phyloP scores from a whole-genome alignment of 1,284 basidiomycete species.

The Tranzscheliella williamsii region DNA sequence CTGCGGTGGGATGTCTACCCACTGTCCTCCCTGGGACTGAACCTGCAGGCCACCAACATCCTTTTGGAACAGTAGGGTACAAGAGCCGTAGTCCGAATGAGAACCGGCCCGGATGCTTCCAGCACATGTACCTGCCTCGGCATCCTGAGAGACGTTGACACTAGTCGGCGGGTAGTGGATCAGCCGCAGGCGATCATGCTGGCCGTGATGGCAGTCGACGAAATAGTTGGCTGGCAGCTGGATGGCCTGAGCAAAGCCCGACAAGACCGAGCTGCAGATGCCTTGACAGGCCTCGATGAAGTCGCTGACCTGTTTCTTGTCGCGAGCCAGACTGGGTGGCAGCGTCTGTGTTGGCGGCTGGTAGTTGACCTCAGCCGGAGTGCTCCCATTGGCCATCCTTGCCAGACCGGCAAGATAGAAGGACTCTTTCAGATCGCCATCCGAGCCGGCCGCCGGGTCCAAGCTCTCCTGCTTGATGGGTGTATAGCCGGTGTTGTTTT shows the following conservation, averaged over 20 bases:
- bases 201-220: constrained; percentile 24
- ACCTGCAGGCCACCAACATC: constrained; percentile 82
- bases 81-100: constrained; percentile 73
- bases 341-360: constrained; percentile 24
- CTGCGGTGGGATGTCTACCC: constrained; percentile 75
- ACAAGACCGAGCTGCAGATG: constrained; percentile 23
- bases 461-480: constrained; percentile 23
- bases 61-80: constrained; percentile 84
- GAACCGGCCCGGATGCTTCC: constrained; percentile 46
- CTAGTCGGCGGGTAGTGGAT: constrained; percentile 49
- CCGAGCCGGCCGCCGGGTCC: constrained; percentile 16
- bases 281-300: constrained; percentile 42
- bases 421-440: constrained; percentile 52
- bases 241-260: constrained; percentile 42
- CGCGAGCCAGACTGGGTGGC: constrained; percentile 15
- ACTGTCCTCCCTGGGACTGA: constrained; percentile 55
- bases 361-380: constrained; percentile 1
- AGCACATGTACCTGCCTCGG: too few species aligned
- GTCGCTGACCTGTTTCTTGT: constrained; percentile 6
- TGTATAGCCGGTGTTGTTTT: constrained; percentile 40
- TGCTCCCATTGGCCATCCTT: constrained; percentile 1
- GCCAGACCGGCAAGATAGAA: constrained; percentile 42
- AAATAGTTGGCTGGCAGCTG: constrained; percentile 24
- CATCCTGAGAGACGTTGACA: background rate
- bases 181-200: constrained; percentile 45